Base-by-base conservation (phyloP, 2,329 filamentous ascomycete genomes). In the Aulographum hederae region DNA sequence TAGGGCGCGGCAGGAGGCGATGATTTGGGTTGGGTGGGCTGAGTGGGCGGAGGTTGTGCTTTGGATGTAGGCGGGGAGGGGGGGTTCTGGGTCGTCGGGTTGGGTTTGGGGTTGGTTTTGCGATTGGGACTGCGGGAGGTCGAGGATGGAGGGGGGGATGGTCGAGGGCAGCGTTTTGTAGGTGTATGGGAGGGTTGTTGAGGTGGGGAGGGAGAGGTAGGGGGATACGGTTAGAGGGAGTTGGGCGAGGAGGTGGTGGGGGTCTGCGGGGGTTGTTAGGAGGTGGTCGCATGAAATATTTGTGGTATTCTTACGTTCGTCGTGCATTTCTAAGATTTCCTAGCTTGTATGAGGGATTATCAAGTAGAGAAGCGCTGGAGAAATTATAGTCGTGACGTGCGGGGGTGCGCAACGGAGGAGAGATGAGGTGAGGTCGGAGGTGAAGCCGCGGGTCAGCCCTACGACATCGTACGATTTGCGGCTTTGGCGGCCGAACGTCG, bases 221-320 rank as follows among this genome's bases (percentile, higher is more conserved):
- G 89, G 89, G 3, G 86, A 94, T 28, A 95, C 84, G 31, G 84
- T 91, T 34, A 98, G 62, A 18, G 89, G 84, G 26, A 95, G 73
- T 58, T 98, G 89, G 41, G 85, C 79, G 29, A 98, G 73, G 40
- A 94, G 71, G 12, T 78, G 80, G 57, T 94, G 84, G 12, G 82
- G 73, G 39, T 54, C 58, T 61, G 33, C 17, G 16, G 5, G 19
- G 6, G n/a, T 18, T 11, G 33, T 16, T 34, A 3, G 21, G 18
- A 26, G 10, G 8, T 28, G 14, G 4, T 6, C 2, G 15, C 15
- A 11, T 5, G 3, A n/a, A 19, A 21, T 11, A 20, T 10, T 23
- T 13, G 15, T 23, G 28, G 17, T 17, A 17, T 30, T 46, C 49
- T 45, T 38, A 52, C 48, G 47, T 43, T 51, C 49, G 42, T 52